Evolutionary conservation across 805 yeast genomes (phyloP), one percentile per base, ranked within the genome.

Genomic region (Candida saitoana): DNA sequence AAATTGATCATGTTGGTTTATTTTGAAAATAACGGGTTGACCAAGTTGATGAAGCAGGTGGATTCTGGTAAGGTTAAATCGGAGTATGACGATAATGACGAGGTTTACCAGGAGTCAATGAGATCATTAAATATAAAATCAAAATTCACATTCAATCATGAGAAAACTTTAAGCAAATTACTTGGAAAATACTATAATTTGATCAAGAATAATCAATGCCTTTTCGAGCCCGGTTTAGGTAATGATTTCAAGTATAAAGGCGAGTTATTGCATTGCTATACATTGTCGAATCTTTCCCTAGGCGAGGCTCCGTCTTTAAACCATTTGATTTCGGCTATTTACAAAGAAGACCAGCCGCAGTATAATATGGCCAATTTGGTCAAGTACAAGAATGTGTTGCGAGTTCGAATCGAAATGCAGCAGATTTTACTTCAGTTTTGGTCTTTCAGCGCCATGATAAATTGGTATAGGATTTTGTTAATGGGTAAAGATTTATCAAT

Each of bases 391-490:
- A 69, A 69, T 48, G 50, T 54, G 5, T 56, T 69, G 27, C 54
- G 75, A 29, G 49, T 64, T 6, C 55, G 75, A 32, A 45, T 67
- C n/a, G 75, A 69, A 50, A 54, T 59, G 44, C 55, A 57, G 36
- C 75, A 69, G 47, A 29, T 66, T 15, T 53, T 67, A 16, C 50
- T 69, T 3, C 73, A 67, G 40, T 63, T 63, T 38, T 69, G 74
- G 74, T 65, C 72, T 16, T 67, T 67, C 47, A 52, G 58, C 42
- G 65, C 62, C 2, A 55, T 67, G 65, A 49, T 62, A 12, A 59
- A 63, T 35, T 69, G 75, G 75, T 61, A 44, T 49, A 53, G 71
- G 29, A 53, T 54, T 36, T 51, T 69, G 33, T 43, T 42, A 15
- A 60, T 59, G 17, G 74, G 71, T 9, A 55, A 56, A 17, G 73